Base-by-base conservation (phyloP, 192 early-diverging fungal genomes). In the Martensiomyces pterosporus region DNA sequence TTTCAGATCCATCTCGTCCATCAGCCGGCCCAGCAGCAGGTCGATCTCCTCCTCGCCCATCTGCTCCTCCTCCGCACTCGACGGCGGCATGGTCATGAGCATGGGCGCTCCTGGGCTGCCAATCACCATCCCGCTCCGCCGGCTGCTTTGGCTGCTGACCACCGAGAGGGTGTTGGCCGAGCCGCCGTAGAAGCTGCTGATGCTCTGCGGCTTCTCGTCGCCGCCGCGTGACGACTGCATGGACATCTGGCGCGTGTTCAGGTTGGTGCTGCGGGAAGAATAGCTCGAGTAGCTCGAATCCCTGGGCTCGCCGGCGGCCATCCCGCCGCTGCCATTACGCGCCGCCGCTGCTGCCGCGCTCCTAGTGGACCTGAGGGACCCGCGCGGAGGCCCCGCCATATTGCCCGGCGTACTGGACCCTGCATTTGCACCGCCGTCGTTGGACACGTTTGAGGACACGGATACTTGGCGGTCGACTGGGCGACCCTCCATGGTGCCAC, bases 1-100 rank as follows among this genome's bases (percentile, higher is more conserved):
- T 41, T 59, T 67, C 16, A 78, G 55, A 16, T 72, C 70, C 76
- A 78, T 78, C 39, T 72, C 70, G 56, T 73, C 69, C 64, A 73
- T 78, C 37, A 77, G 50, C n/a, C 68, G 55, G 0, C 57, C 60
- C 41, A 77, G 57, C 75, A 77, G 70, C 43, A 63, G 48, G 49
- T 77, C 66, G 27, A 77, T 54, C 49, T 77, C 75, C 24, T 71
- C 68, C 26, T 71, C 75, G 56, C 64, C 57, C 22, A 71, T 34
- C 3, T 17, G 33, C 24, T 67, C 64, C 0, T 50, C 33, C 9
- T 65, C 67, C 10, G 47, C n/a, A n/a, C n/a, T n/a, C n/a, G n/a
- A n/a, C n/a, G n/a, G n/a, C n/a, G n/a, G n/a, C n/a, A n/a, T n/a
- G n/a, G n/a, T n/a, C n/a, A n/a, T n/a, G n/a, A n/a, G n/a, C n/a